phyloP scores from a whole-genome alignment of 2,329 filamentous ascomycete genomes.

The Colletotrichum acutatum region DNA sequence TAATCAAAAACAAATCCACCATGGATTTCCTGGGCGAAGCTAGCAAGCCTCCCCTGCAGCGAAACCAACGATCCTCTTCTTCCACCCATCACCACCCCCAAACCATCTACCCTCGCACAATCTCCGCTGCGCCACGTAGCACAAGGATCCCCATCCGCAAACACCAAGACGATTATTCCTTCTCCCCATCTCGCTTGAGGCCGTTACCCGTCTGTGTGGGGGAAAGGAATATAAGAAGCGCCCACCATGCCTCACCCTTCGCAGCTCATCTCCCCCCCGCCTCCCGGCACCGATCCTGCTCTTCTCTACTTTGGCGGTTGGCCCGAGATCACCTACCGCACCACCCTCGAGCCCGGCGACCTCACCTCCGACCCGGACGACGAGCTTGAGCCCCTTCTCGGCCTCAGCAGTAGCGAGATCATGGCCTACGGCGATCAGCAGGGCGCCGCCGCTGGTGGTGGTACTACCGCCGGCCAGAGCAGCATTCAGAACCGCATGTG shows the following conservation, averaged over 20 bases:
- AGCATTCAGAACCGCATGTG: constrained; percentile 19
- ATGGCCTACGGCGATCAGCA: not conserved
- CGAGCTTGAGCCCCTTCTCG: not conserved
- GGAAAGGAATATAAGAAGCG: not conserved
- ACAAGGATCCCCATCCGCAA: not conserved
- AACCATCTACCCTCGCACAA: not conserved
- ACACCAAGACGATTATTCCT: not conserved
- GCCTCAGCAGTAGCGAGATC: not conserved
- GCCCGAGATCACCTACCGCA: not conserved
- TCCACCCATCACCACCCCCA: not conserved
- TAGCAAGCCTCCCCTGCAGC: not conserved
- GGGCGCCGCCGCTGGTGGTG: not conserved
- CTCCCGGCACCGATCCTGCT: constrained; percentile 1
- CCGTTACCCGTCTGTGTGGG: not conserved
- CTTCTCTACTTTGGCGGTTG: not conserved
- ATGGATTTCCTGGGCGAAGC: not conserved
- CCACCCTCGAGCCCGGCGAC: not conserved
- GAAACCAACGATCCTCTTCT: not conserved
- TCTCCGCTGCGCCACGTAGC: not conserved
- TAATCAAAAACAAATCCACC: not conserved
- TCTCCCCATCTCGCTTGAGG: not conserved
- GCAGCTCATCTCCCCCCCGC: constrained; percentile 3
- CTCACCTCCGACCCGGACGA: not conserved
- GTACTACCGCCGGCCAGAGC: not conserved
- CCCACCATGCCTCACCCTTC: not conserved